phyloP scores from a whole-genome alignment of 805 yeast species.

The Ogataea wickerhamii region DNA sequence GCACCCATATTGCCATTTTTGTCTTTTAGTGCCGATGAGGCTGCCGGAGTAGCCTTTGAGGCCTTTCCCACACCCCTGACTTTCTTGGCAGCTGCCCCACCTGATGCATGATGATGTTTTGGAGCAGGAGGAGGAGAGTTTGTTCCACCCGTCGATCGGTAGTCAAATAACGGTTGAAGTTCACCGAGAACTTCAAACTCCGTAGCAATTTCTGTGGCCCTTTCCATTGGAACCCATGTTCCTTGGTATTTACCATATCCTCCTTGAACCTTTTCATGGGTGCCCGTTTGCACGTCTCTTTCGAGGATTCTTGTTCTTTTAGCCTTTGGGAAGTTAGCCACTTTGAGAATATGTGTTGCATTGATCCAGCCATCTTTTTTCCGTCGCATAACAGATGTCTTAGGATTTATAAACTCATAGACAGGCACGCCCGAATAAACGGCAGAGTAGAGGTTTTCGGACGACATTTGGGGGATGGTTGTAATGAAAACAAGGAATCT shows the following conservation, averaged over 20 bases:
- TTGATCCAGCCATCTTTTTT: slow-evolving; percentile 80
- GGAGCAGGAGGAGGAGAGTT: slow-evolving; percentile 58
- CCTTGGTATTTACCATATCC: slow-evolving; percentile 98
- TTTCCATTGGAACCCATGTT: slow-evolving; percentile 87
- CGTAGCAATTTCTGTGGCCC: slow-evolving; percentile 66
- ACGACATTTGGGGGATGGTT: slow-evolving; percentile 14
- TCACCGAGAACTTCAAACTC: slow-evolving; percentile 61
- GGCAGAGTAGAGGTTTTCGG: slow-evolving; percentile 56
- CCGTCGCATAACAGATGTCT: slow-evolving; percentile 76
- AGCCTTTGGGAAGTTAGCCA: slow-evolving; percentile 92
- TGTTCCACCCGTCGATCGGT: slow-evolving; percentile 47
- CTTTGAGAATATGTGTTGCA: slow-evolving; percentile 92
- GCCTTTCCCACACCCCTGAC: slow-evolving; percentile 17
- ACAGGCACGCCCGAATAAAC: slow-evolving; percentile 81
- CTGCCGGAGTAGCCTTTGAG: slow-evolving; percentile 10
- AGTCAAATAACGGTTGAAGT: slow-evolving; percentile 65
- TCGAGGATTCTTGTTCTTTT: slow-evolving; percentile 89
- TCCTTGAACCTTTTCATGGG: slow-evolving; percentile 93
- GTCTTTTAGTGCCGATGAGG: slow-evolving; percentile 7
- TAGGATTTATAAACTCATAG: slow-evolving; percentile 65
- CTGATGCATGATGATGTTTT: slow-evolving; percentile 63
- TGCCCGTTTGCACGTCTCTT: slow-evolving; percentile 85
- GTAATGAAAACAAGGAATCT: not conserved
- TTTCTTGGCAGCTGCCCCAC: slow-evolving; percentile 34
- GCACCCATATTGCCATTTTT: slow-evolving; percentile 9